A percentile compares a stretch with the other conserved stretches of the same genome.
Conservation (phyloP, 2,329 filamentous ascomycete species). For the Beauveria varroae region DNA sequence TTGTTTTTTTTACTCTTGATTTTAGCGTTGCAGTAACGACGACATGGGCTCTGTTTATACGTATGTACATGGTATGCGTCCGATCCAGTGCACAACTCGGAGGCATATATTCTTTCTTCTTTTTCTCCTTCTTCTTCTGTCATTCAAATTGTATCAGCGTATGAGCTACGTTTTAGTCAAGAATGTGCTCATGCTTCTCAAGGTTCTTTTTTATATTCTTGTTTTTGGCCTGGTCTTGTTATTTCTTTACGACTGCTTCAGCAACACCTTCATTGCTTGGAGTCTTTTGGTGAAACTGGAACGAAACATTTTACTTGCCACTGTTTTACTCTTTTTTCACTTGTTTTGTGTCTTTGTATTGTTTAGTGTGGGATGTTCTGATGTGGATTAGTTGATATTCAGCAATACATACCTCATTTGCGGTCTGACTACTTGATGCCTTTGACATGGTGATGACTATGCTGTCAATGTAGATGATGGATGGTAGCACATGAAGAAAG, state of each 20-base stretch:
- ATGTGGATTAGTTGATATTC: slow-evolving; percentile 9
- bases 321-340: slow-evolving; percentile 13
- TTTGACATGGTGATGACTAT: not conserved
- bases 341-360: slow-evolving; percentile 17
- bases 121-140: not conserved
- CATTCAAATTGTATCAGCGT: slow-evolving; percentile 2
- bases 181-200: not conserved
- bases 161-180: not conserved
- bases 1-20: not conserved
- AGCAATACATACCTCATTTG: slow-evolving; percentile 1
- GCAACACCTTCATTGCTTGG: slow-evolving; percentile 10
- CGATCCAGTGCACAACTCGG: not conserved
- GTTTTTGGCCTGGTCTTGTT: slow-evolving; percentile 10
- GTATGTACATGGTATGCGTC: slow-evolving; percentile 6
- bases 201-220: not conserved
- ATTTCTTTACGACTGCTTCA: slow-evolving; percentile 12
- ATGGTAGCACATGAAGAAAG: not conserved
- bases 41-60: slow-evolving; percentile 8
- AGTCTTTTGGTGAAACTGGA: slow-evolving; percentile 12
- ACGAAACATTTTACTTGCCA: slow-evolving; percentile 1
- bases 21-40: slow-evolving; percentile 11
- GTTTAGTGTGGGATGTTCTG: slow-evolving; percentile 12
- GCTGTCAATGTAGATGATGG: not conserved
- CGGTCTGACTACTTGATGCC: not conserved
- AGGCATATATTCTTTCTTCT: not conserved